Evolutionary conservation across 371 early-diverging fungal species (phyloP).

Genomic region (Mortierella sp.): DNA sequence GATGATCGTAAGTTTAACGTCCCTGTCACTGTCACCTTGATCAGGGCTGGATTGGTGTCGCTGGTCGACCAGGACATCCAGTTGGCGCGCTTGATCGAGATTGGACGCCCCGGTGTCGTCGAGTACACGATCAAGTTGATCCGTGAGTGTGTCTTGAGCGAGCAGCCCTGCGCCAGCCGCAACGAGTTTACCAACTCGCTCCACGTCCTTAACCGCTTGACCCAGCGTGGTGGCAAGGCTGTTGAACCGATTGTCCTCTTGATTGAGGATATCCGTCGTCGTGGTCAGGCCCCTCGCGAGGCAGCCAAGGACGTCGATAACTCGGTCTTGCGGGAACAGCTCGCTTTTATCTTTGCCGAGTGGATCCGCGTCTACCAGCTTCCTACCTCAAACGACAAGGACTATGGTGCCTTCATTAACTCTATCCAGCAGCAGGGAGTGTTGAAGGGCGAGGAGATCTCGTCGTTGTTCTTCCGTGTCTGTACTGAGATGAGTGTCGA

Average conservation of each 20-base stretch:
- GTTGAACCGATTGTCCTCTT: constrained; percentile 72
- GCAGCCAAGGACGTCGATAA: constrained; percentile 60
- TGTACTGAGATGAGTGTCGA: constrained; percentile 89
- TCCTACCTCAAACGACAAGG: constrained; percentile 83
- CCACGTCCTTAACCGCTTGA: constrained; percentile 76
- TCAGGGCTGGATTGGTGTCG: constrained; percentile 83
- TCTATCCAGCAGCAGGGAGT: constrained; percentile 86
- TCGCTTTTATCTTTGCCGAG: constrained; percentile 82
- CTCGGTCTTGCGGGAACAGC: constrained; percentile 73
- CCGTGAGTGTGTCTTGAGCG: constrained; percentile 76
- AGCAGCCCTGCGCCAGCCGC: constrained; percentile 71
- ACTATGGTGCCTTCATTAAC: constrained; percentile 72
- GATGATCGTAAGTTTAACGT: constrained; percentile 95
- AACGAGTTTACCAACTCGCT: constrained; percentile 83
- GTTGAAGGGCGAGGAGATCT: constrained; percentile 80
- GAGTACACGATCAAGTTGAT: constrained; percentile 88
- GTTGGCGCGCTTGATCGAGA: constrained; percentile 85
- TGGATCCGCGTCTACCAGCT: constrained; percentile 93
- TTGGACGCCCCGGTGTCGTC: constrained; percentile 75
- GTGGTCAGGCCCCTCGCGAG: constrained; percentile 34
- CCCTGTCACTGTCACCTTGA: constrained; percentile 84
- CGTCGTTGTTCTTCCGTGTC: constrained; percentile 90
- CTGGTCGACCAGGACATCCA: constrained; percentile 89
- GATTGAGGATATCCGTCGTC: constrained; percentile 62
- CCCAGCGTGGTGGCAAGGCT: constrained; percentile 71